phyloP scores from a whole-genome alignment of 257 asterid species.

The Plantago ovata region DNA sequence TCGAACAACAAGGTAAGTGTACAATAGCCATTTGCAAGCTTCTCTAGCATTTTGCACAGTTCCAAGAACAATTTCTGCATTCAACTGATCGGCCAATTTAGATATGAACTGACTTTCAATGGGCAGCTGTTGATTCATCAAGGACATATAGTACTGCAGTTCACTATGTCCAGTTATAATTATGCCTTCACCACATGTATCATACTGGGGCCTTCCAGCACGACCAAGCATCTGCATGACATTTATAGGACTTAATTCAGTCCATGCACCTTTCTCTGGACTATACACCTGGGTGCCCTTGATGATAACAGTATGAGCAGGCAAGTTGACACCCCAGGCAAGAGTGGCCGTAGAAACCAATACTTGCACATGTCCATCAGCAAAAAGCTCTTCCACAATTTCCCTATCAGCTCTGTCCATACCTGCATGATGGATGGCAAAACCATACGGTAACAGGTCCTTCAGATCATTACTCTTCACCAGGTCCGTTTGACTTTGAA shows the following conservation, averaged over 20 bases:
- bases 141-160: slow-evolving; percentile 47
- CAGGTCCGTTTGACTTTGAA: slow-evolving; percentile 48
- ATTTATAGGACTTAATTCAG: slow-evolving; percentile 60
- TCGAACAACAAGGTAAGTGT: slow-evolving; percentile 50
- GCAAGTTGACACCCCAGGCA: slow-evolving; percentile 69
- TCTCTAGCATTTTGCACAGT: slow-evolving; percentile 62
- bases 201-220: slow-evolving; percentile 68
- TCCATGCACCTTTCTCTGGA: slow-evolving; percentile 70
- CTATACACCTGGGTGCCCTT: slow-evolving; percentile 60
- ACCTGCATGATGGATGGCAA: slow-evolving; percentile 62
- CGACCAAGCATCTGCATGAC: slow-evolving; percentile 78
- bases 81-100: slow-evolving; percentile 61
- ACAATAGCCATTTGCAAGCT: slow-evolving; percentile 60
- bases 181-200: slow-evolving; percentile 56
- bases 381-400: slow-evolving; percentile 60
- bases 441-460: slow-evolving; percentile 60
- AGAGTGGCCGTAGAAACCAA: slow-evolving; percentile 61
- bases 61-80: slow-evolving; percentile 62
- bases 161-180: slow-evolving; percentile 59
- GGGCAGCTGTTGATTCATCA: slow-evolving; percentile 68
- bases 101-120: slow-evolving; percentile 61
- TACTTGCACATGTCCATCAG: slow-evolving; percentile 59
- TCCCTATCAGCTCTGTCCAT: slow-evolving; percentile 62
- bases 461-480: slow-evolving; percentile 55
- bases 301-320: slow-evolving; percentile 61